Evolutionary conservation across 352 stramenopile species (phyloP).

Genomic region (Sclerospora graminicola): DNA sequence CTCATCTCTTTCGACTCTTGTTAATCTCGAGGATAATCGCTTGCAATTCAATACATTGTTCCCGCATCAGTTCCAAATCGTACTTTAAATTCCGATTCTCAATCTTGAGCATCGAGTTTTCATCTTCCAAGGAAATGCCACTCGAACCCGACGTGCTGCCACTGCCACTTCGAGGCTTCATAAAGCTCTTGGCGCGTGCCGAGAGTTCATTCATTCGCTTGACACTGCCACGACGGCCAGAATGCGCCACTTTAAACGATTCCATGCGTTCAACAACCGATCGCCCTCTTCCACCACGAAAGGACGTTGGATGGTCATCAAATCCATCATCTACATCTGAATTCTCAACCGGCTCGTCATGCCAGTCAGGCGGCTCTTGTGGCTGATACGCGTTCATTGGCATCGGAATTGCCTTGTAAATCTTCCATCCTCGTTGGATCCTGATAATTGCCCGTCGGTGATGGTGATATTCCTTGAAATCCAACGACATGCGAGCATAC

Average conservation of each 20-base stretch:
- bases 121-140: slow-evolving; percentile 66
- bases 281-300: slow-evolving; percentile 24
- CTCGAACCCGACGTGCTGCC: slow-evolving; percentile 56
- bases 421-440: slow-evolving; percentile 63
- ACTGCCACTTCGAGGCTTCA: slow-evolving; percentile 51
- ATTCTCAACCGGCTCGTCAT: slow-evolving; percentile 24
- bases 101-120: slow-evolving; percentile 82
- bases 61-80: slow-evolving; percentile 81
- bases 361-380: slow-evolving; percentile 15
- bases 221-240: slow-evolving; percentile 36
- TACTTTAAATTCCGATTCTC: slow-evolving; percentile 85
- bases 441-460: slow-evolving; percentile 54
- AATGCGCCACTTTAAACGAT: slow-evolving; percentile 38
- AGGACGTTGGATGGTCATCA: slow-evolving; percentile 25
- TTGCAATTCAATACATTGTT: slow-evolving; percentile 83
- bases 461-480: slow-evolving; percentile 60
- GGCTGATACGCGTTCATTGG: not conserved
- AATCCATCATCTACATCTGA: slow-evolving; percentile 48
- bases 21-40: slow-evolving; percentile 87
- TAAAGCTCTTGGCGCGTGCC: slow-evolving; percentile 55
- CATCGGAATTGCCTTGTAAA: slow-evolving; percentile 31
- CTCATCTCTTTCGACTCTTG: slow-evolving; percentile 79
- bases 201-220: slow-evolving; percentile 72
- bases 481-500: slow-evolving; percentile 67
- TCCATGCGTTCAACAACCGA: slow-evolving; percentile 59